Conservation (phyloP, 2,329 filamentous ascomycete genomes). For the Colletotrichum siamense region DNA sequence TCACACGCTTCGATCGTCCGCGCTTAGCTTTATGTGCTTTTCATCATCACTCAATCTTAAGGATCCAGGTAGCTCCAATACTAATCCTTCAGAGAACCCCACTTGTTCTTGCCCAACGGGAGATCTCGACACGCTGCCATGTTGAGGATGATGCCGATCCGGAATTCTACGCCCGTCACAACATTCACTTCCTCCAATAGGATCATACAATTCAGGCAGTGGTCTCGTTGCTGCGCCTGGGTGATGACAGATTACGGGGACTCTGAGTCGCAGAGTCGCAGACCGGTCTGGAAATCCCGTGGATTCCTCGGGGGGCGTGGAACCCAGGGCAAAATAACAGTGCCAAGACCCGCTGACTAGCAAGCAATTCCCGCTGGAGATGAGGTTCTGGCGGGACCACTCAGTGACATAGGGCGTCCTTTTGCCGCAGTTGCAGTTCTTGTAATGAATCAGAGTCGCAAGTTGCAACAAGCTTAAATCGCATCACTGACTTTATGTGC, state of each 20-base stretch:
- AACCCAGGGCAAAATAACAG: rapidly evolving
- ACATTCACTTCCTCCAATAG: neutral
- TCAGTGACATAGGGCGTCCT: rapidly evolving
- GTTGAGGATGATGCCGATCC: neutral
- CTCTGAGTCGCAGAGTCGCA: neutral
- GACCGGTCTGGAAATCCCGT: neutral
- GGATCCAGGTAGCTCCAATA: rapidly evolving
- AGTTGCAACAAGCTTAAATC: neutral
- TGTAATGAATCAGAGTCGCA: neutral
- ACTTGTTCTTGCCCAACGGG: rapidly evolving
- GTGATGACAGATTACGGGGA: neutral
- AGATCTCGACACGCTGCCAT: neutral
- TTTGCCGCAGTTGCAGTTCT: neutral
- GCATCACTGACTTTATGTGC: neutral
- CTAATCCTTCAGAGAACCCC: rapidly evolving
- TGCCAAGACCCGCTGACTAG: neutral
- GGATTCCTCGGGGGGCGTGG: neutral
- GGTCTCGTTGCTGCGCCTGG: neutral
- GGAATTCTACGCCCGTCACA: neutral
- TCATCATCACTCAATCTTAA: neutral
- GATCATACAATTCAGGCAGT: rapidly evolving
- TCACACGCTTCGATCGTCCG: too few species aligned
- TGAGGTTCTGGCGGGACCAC: neutral
- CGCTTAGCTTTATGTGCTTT: too few species aligned
- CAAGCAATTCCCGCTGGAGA: neutral